A percentile compares a stretch with the other conserved stretches of the same genome.
Conservation (phyloP, 176 grass and related monocot genomes). For the Typha latifolia region DNA sequence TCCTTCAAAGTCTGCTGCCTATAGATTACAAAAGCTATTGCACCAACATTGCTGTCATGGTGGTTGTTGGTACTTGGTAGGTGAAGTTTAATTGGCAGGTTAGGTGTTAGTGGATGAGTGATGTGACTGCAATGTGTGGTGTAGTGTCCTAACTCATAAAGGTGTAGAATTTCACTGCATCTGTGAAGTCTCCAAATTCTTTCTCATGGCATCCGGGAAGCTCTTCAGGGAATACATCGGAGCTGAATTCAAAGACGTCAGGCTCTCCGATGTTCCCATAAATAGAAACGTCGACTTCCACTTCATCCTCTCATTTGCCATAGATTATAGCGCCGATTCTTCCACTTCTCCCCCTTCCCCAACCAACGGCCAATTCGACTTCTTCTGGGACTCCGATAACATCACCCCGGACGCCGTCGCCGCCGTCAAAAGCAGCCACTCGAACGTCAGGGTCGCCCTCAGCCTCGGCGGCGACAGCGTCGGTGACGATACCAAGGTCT, state of each 20-base stretch:
- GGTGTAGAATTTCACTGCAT: no score
- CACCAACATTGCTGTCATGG: no score
- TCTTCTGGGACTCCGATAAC: slow-evolving; percentile 24
- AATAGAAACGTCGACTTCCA: slow-evolving; percentile 29
- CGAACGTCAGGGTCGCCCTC: slow-evolving; percentile 26
- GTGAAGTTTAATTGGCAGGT: no score
- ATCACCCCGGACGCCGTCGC: slow-evolving; percentile 14
- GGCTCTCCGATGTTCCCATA: slow-evolving; percentile 48
- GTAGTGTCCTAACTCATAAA: no score
- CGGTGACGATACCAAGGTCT: neutral
- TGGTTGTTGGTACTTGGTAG: no score
- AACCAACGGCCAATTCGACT: slow-evolving; percentile 37
- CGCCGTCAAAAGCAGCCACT: slow-evolving; percentile 11
- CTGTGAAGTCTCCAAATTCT: no score
- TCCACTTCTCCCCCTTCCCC: neutral
- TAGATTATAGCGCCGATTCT: slow-evolving; percentile 19
- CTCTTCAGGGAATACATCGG: slow-evolving; percentile 62
- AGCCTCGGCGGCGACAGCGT: slow-evolving; percentile 29
- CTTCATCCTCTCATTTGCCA: slow-evolving; percentile 42
- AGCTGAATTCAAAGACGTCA: slow-evolving; percentile 27
- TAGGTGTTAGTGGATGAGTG: no score
- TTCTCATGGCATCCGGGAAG: neutral
- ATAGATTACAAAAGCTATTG: no score
- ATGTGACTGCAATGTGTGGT: no score
- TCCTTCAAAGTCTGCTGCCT: no score